Conservation (phyloP, 73 alveolate genomes). For the Paraurostyla sp. region DNA sequence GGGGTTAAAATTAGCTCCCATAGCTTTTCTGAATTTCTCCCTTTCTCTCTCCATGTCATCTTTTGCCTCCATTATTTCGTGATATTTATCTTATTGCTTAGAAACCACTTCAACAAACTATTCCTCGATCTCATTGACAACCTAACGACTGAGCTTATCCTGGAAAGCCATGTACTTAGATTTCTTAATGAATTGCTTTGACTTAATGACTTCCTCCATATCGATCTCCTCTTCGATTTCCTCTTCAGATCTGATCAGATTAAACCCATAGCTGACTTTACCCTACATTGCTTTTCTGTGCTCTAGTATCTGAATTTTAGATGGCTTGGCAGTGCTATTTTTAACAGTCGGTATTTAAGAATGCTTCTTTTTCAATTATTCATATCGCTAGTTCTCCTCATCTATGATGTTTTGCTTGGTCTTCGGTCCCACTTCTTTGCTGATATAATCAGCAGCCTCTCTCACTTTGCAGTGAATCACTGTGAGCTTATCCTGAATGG, state of each 20-base stretch:
- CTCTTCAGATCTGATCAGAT: slow-evolving; percentile 43
- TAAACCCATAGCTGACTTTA: background rate
- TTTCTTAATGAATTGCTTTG: background rate
- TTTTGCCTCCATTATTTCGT: background rate
- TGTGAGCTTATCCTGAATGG: background rate
- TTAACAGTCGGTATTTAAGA: too few relatives aligned
- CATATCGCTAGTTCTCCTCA: background rate
- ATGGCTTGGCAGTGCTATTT: too few relatives aligned
- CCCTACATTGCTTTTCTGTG: background rate
- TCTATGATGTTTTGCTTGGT: background rate
- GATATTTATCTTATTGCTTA: background rate
- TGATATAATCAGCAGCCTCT: slow-evolving; percentile 5
- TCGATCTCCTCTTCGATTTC: slow-evolving; percentile 29
- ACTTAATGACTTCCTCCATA: background rate
- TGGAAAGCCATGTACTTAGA: slow-evolving; percentile 2
- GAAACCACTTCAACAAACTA: background rate
- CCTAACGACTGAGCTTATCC: background rate
- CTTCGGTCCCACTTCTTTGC: background rate
- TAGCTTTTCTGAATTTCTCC: slow-evolving; percentile 31
- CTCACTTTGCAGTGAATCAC: background rate
- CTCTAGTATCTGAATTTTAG: background rate
- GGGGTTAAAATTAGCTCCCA: too few relatives aligned
- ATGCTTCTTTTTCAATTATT: background rate
- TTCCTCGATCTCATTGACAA: slow-evolving; percentile 15
- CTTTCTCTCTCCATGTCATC: slow-evolving; percentile 32